Base-by-base conservation (phyloP, 345 rosid species). In the Arabidopsis suecica region DNA sequence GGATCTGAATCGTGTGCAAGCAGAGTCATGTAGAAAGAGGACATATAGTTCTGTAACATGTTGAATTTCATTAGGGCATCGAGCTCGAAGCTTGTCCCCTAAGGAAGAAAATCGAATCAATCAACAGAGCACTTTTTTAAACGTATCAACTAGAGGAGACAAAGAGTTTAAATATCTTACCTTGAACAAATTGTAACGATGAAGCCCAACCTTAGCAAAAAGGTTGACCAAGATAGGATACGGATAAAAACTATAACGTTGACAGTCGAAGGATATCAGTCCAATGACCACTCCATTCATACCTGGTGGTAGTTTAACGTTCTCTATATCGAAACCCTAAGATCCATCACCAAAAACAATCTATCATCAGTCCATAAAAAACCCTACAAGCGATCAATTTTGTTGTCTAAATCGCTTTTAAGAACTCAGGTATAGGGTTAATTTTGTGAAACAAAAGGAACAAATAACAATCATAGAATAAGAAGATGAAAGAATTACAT, bases 141-240 rank as follows among this genome's bases (percentile, higher is more conserved):
- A 20, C 22, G 22, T 20, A 20, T 2, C 10, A 37, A 37, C 10
- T 8, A 38, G 12, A 38, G 42, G 57, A 57, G 12, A 34, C 5
- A 3, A 33, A 33, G 33, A 38, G 33, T 20, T 20, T 61, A 9
- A 38, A 10, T 63, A 33, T 33, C 22, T 25, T 28, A 28, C 32
- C 32, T 28, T 28, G 4, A 28, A 28, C 32, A 28, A 3, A 28
- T 28, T 28, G 32, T 28, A 64, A 45, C 56, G 41, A 16, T 64
- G 69, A 64, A 64, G 41, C 25, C 69, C 69, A 40, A 32, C 9
- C 6, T 1, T 1, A 64, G 69, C 69, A 47, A 45, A 47, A n/a
- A 5, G 55, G 0, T 45, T 10, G 28, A 64, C 38, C 41, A 45
- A 30, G 14, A 22, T 1, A 58, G 7, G 44, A 58, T 9, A 1